Percentiles rank a stretch among this genome's conserved stretches.
Conservation (phyloP, 495 filamentous ascomycete species). For the Podospora comata region DNA sequence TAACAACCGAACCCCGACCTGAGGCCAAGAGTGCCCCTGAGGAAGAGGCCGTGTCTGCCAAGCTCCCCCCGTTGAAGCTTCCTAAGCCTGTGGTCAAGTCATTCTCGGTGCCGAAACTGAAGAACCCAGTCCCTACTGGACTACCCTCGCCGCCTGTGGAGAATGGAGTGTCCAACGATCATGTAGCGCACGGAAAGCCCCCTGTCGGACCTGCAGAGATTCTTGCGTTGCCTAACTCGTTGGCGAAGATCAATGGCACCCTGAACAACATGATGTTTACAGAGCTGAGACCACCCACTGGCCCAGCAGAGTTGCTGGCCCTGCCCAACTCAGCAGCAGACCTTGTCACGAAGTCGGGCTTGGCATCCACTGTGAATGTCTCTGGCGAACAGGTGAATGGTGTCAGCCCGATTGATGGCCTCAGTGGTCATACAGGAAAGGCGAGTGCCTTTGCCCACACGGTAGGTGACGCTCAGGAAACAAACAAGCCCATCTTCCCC, state of each 20-base stretch:
- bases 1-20: background rate
- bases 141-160: background rate
- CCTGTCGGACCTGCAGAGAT: constrained; percentile 33
- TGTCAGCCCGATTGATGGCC: background rate
- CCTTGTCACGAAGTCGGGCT: constrained; percentile 12
- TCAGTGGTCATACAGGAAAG: constrained; percentile 13
- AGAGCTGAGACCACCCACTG: constrained; percentile 24
- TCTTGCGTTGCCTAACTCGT: constrained; percentile 33
- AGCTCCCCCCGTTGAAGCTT: background rate
- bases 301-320: constrained; percentile 30
- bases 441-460: constrained; percentile 23
- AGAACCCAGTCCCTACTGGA: background rate
- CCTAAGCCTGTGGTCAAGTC: constrained; percentile 9
- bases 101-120: background rate
- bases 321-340: constrained; percentile 33
- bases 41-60: background rate
- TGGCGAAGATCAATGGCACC: background rate
- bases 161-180: background rate
- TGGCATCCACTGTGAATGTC: background rate
- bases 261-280: background rate
- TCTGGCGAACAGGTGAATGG: constrained; percentile 4
- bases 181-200: background rate
- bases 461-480: background rate
- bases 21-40: background rate
- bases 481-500: constrained; percentile 5